Base-by-base conservation (phyloP, 768 basidiomycete genomes). In the Termitomyces sp. region DNA sequence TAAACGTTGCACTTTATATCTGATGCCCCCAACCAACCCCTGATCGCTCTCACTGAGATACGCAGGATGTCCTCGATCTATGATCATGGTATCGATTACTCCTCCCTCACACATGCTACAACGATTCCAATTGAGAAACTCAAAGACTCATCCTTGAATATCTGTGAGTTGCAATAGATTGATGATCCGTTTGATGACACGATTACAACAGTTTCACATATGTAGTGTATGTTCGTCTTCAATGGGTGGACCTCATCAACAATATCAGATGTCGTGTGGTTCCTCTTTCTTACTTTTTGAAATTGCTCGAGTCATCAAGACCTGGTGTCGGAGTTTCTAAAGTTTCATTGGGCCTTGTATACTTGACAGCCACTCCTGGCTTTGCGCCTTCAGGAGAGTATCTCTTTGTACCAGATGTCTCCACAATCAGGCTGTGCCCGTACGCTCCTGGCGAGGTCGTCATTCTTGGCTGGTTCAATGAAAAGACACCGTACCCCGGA, bases 391-490 rank as follows among this genome's bases (percentile, higher is more conserved):
- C 74, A 1, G 88, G 88, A 42, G 89, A 90, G 65, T 79, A 83
- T 59, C 70, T 85, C 7, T 85, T 84, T 57, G 80, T 77, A 3
- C 69, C 82, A 18, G 90, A 93, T 62, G 53, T 84, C 26, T 69
- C 72, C 18, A 81, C 85, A 2, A 66, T 85, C 34, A 79, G 82
- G 55, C 39, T 74, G 2, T 85, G 81, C 55, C 69, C 78, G 16
- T 88, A 88, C 59, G 82, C 84, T 0, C 80, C 82, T 0, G 81
- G 82, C 0, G 85, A 89, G 63, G 83, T 79, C 5, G 81, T 73
- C 53, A 72, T 91, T 26, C 76, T 88, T 71, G 91, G 90, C 7
- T 84, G 79, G 75, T 88, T 89, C 67, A 76, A 89, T 64, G 82
- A 87, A 64, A 86, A 85, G 60, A 62, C 64, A 0, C 76, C 82